Percentiles rank a stretch among this genome's conserved stretches.
Conservation (phyloP, 495 filamentous ascomycete genomes). For the Cudoniella acicularis region DNA sequence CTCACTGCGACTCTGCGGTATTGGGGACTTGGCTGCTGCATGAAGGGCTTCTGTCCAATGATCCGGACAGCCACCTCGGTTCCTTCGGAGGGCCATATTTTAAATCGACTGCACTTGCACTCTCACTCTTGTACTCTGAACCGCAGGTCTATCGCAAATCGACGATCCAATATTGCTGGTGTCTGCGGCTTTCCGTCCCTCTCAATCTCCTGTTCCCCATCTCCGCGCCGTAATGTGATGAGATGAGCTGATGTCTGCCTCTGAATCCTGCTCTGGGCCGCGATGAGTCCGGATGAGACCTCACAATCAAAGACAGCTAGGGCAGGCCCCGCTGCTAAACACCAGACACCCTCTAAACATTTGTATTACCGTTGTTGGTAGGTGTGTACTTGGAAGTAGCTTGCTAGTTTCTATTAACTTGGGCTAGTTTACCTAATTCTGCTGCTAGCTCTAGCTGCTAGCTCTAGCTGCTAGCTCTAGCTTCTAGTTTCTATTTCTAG, state of each 20-base stretch:
- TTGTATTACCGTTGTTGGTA: too few species aligned
- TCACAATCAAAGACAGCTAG: neutral
- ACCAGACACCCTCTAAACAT: neutral
- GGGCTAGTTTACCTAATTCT: too few species aligned
- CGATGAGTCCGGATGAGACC: neutral
- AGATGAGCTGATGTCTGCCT: neutral
- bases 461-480: neutral
- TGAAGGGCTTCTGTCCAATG: too few species aligned
- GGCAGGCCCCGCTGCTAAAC: neutral
- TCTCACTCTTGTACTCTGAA: neutral
- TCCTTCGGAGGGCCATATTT: neutral
- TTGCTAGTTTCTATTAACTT: neutral
- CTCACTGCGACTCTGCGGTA: too few species aligned
- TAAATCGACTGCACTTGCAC: neutral
- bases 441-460: neutral
- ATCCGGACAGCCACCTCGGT: slow-evolving; percentile 6
- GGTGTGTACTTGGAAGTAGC: neutral
- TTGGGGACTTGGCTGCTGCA: too few species aligned
- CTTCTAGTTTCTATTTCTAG: neutral
- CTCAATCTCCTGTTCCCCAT: neutral
- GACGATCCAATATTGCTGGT: neutral
- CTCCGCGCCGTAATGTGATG: neutral
- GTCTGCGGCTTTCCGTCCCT: neutral
- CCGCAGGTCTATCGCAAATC: neutral
- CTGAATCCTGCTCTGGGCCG: neutral